Conservation (phyloP, 2,329 filamentous ascomycete genomes). For the Aspergillus nomiae region DNA sequence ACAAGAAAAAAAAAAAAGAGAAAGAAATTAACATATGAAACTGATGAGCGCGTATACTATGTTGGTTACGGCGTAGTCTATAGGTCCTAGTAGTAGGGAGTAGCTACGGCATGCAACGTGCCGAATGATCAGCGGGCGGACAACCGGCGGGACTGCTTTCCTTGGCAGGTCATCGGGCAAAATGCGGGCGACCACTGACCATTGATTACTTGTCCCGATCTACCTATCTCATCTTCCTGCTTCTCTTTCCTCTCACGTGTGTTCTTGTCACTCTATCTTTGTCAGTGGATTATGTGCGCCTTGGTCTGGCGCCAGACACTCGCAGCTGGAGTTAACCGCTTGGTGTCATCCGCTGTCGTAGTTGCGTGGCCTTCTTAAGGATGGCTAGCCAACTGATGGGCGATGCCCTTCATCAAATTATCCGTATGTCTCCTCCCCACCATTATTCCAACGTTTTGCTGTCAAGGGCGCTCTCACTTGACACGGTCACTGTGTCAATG, state of each 20-base stretch:
- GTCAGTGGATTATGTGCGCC: slow-evolving; percentile 38
- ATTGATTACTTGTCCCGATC: slow-evolving; percentile 9
- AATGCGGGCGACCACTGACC: slow-evolving; percentile 6
- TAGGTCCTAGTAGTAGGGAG: no score
- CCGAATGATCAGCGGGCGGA: slow-evolving; percentile 1
- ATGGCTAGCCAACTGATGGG: slow-evolving; percentile 42
- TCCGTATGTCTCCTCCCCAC: slow-evolving; percentile 33
- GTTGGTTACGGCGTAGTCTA: no score
- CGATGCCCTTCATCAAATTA: slow-evolving; percentile 36
- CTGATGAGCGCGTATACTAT: no score
- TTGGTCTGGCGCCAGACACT: slow-evolving; percentile 33
- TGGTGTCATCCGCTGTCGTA: slow-evolving; percentile 28
- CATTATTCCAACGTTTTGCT: not conserved
- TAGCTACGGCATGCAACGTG: not conserved
- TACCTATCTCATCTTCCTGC: not conserved
- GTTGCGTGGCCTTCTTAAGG: slow-evolving; percentile 26
- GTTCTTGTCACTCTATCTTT: slow-evolving; percentile 8
- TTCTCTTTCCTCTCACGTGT: not conserved
- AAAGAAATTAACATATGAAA: not conserved
- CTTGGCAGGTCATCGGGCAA: slow-evolving; percentile 1
- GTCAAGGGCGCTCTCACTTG: not conserved
- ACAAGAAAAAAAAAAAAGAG: no score
- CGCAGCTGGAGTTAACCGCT: slow-evolving; percentile 36
- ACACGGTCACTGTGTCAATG: not conserved
- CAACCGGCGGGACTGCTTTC: not conserved